Percentiles rank a stretch among this genome's conserved stretches.
Conservation (phyloP, 352 stramenopile genomes). For the Thalassiosira mediterranea region DNA sequence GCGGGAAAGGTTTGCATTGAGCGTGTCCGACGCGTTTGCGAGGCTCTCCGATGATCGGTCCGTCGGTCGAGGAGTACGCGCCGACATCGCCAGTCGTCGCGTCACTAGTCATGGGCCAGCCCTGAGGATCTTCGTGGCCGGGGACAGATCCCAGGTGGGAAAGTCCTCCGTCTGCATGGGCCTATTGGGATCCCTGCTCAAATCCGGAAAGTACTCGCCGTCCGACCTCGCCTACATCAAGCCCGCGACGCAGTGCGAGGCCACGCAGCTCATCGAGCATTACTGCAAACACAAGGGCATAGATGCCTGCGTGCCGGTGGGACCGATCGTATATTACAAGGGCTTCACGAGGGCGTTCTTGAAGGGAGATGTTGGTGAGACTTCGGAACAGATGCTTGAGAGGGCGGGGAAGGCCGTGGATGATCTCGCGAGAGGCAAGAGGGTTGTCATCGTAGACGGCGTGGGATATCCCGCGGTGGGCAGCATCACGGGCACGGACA, state of each 20-base stretch:
- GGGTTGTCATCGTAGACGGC: slow-evolving; percentile 94
- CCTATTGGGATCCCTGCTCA: slow-evolving; percentile 89
- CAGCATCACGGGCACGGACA: slow-evolving; percentile 88
- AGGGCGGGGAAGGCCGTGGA: slow-evolving; percentile 89
- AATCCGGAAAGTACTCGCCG: slow-evolving; percentile 62
- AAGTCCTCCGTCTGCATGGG: slow-evolving; percentile 96
- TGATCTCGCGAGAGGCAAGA: slow-evolving; percentile 87
- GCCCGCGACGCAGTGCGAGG: slow-evolving; percentile 96
- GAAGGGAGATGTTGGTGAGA: slow-evolving; percentile 88
- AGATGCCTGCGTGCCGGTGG: slow-evolving; percentile 86
- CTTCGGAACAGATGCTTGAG: slow-evolving; percentile 86
- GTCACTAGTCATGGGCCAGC: slow-evolving; percentile 20
- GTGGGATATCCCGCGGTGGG: slow-evolving; percentile 95
- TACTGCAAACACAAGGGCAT: slow-evolving; percentile 92
- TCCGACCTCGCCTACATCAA: slow-evolving; percentile 95
- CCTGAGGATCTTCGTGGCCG: slow-evolving; percentile 74
- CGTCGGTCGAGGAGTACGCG: too few species aligned
- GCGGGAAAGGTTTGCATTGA: too few species aligned
- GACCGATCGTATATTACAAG: slow-evolving; percentile 95
- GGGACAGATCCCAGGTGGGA: slow-evolving; percentile 90
- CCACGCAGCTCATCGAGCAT: slow-evolving; percentile 90
- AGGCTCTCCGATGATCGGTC: slow-evolving; percentile 25
- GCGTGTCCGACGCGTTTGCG: slow-evolving; percentile 27
- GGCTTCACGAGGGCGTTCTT: slow-evolving; percentile 97
- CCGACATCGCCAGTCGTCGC: background rate